Conservation (phyloP, 2,329 filamentous ascomycete genomes). For the Colletotrichum tamarilloi region DNA sequence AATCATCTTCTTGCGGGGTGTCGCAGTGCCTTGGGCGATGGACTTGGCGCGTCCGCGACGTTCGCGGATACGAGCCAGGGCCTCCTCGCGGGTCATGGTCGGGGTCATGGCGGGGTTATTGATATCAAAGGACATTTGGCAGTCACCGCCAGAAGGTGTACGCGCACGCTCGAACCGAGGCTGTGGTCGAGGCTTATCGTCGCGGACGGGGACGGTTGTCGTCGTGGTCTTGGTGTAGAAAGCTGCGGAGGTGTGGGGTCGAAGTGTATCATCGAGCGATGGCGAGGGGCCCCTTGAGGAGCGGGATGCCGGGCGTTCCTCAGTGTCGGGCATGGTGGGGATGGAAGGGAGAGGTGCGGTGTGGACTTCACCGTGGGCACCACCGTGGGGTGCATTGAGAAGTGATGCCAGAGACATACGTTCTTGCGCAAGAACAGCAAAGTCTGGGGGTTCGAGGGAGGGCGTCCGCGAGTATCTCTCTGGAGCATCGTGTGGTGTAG, state of each 20-base stretch:
- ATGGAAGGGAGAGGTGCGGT: slow-evolving; percentile 50
- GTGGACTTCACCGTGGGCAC: slow-evolving; percentile 45
- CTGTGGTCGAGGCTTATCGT: slow-evolving; percentile 49
- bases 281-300: slow-evolving; percentile 19
- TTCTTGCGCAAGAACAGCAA: slow-evolving; percentile 63
- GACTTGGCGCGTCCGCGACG: slow-evolving; percentile 77
- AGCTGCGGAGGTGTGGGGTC: slow-evolving; percentile 59
- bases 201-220: slow-evolving; percentile 62
- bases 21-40: slow-evolving; percentile 71
- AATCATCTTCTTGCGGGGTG: slow-evolving; percentile 69
- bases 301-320: slow-evolving; percentile 16
- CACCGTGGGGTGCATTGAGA: slow-evolving; percentile 64
- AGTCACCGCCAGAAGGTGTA: slow-evolving; percentile 54
- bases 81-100: slow-evolving; percentile 78
- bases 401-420: slow-evolving; percentile 71
- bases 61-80: slow-evolving; percentile 79
- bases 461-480: slow-evolving; percentile 66
- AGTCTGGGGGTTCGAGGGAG: slow-evolving; percentile 71
- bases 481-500: slow-evolving; percentile 47
- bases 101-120: slow-evolving; percentile 70
- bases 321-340: slow-evolving; percentile 52
- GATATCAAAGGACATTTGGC: slow-evolving; percentile 59
- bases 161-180: slow-evolving; percentile 58
- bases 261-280: slow-evolving; percentile 36
- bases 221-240: slow-evolving; percentile 63